A percentile compares a stretch with the other conserved stretches of the same genome.
phyloP scores from a whole-genome alignment of 2,329 filamentous ascomycete genomes.

The Nemania sp. region DNA sequence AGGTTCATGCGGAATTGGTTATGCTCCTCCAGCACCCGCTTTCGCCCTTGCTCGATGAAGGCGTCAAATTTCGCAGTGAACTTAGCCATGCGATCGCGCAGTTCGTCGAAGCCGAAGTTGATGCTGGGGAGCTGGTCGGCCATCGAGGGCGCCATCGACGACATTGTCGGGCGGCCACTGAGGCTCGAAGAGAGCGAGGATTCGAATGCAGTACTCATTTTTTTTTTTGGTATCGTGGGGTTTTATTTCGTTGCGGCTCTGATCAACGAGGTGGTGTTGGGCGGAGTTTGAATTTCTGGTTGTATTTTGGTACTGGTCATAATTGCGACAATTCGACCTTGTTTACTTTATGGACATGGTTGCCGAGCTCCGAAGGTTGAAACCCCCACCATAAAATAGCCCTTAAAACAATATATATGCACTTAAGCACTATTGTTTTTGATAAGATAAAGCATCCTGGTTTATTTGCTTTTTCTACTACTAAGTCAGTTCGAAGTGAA shows the following conservation, averaged over 20 bases:
- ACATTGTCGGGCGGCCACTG: conserved; percentile 67
- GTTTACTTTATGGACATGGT: conserved; percentile 50
- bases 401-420: conserved; percentile 32
- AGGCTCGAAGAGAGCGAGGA: conserved; percentile 75
- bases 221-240: not conserved
- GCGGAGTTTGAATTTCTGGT: conserved; percentile 9
- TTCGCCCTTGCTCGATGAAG: conserved; percentile 92
- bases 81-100: conserved; percentile 93
- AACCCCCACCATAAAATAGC: not conserved
- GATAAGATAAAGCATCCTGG: conserved; percentile 30
- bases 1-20: conserved; percentile 94
- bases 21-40: conserved; percentile 89
- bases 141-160: conserved; percentile 72
- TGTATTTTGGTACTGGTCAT: not conserved
- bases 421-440: not conserved
- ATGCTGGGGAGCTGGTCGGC: conserved; percentile 85
- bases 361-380: conserved; percentile 40
- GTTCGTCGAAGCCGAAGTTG: conserved; percentile 95
- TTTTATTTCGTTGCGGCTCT: not conserved
- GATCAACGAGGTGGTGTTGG: not conserved
- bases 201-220: conserved; percentile 70
- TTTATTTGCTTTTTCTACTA: not conserved
- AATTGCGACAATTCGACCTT: conserved; percentile 21
- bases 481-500: not conserved
- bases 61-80: conserved; percentile 92